Evolutionary conservation across 1,284 basidiomycete species (phyloP), one percentile per base, ranked within the genome.

Genomic region (Rhodotorula sp.): DNA sequence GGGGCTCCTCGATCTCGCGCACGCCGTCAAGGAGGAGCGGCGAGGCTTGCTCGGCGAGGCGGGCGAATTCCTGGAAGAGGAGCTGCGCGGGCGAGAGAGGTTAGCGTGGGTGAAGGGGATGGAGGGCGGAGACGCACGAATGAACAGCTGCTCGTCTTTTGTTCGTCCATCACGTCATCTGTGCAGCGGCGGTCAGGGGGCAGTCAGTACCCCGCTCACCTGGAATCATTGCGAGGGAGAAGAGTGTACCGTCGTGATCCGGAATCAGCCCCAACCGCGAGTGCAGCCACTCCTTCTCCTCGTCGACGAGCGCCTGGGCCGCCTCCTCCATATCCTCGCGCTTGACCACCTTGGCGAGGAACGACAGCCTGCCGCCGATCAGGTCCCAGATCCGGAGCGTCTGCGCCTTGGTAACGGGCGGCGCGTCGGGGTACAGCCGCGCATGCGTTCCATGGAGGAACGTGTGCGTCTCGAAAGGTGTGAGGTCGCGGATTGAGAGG

Each of bases 401-500:
- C 46, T 73, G 64, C 6, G 46, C 66, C 9, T 64, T 61, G 2
- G 58, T 65, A 53, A 76, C 64, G 22, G 63, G 64, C 48, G 66
- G 57, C 10, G 39, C 61, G 10, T 55, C 34, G 19, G 76, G 72
- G 61, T 58, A 76, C 25, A 60, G 32, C 10, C 61, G n/a, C 13
- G 61, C 55, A 44, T 72, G 69, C 13, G 72, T 70, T 7, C 66
- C 67, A 0, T 41, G n/a, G 66, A 74, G 76, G 61, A 67, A 69
- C 12, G 63, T 64, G 59, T 73, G 73, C n/a, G 90, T 87, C 78
- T 91, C 89, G n/a, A 83, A 78, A 21, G 82, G 82, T 36, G 85
- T 83, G 6, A 94, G 86, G 79, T 94, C 91, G 64, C 87, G 87
- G 44, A 92, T 87, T 3, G 89, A 89, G 32, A 94, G 78, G 37